Conservation (phyloP, 805 yeast genomes). For the Metschnikowia gruessii region DNA sequence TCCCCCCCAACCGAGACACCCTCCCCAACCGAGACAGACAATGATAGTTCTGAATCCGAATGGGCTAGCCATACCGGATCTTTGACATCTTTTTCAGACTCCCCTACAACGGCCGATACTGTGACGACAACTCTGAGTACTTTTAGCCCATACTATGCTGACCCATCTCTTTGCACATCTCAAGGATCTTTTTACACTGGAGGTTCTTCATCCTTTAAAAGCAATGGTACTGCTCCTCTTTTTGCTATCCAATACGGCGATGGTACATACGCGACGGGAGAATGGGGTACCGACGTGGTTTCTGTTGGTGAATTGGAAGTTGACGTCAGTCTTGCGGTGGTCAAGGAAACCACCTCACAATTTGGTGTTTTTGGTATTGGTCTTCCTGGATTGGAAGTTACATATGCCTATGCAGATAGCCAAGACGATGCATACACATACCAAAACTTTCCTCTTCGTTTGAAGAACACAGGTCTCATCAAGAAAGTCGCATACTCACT, state of each 20-base stretch:
- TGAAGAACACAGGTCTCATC: conserved; percentile 32
- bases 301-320: conserved; percentile 48
- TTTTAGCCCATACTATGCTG: background rate
- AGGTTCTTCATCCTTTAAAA: background rate
- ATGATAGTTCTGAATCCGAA: no score
- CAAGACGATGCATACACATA: no score
- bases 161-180: background rate
- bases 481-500: conserved; percentile 57
- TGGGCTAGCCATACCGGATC: no score
- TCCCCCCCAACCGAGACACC: no score
- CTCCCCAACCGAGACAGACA: no score
- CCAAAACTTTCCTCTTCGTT: no score
- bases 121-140: no score
- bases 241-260: conserved; percentile 50
- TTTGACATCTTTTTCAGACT: no score
- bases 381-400: conserved; percentile 28
- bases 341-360: conserved; percentile 57
- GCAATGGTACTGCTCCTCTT: conserved; percentile 15
- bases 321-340: conserved; percentile 67
- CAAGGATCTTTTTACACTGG: no score
- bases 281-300: conserved; percentile 62
- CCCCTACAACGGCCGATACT: no score
- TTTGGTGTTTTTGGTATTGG: conserved; percentile 76
- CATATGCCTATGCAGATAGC: background rate
- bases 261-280: conserved; percentile 44